Evolutionary conservation across 2,329 filamentous ascomycete species (phyloP).

Genomic region (Chalaropsis thielavioides): DNA sequence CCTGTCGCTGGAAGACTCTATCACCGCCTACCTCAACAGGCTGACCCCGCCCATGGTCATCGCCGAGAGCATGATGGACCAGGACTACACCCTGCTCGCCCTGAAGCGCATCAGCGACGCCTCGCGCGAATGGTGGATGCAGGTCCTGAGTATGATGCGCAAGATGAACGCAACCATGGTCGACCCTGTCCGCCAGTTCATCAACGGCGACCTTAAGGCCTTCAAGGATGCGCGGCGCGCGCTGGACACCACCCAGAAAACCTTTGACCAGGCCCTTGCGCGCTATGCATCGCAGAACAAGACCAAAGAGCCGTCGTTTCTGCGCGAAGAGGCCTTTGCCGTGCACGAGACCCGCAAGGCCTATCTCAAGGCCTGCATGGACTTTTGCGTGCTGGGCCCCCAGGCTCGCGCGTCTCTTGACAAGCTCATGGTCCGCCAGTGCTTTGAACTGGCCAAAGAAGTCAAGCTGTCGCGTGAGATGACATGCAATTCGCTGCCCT

Average conservation of each 20-base stretch:
- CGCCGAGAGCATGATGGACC: slow-evolving; percentile 76
- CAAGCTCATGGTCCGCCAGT: slow-evolving; percentile 70
- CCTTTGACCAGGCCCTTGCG: slow-evolving; percentile 66
- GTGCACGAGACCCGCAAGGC: slow-evolving; percentile 82
- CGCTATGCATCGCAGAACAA: slow-evolving; percentile 78
- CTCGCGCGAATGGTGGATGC: slow-evolving; percentile 74
- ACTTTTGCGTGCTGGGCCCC: slow-evolving; percentile 78
- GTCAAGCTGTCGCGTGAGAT: slow-evolving; percentile 59
- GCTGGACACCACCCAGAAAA: slow-evolving; percentile 68
- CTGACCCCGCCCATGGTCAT: slow-evolving; percentile 59
- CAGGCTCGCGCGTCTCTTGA: slow-evolving; percentile 75
- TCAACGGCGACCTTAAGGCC: slow-evolving; percentile 61
- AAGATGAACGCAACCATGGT: slow-evolving; percentile 62
- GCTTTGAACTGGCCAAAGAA: slow-evolving; percentile 77
- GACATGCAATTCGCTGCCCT: slow-evolving; percentile 49
- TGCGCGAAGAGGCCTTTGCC: slow-evolving; percentile 90
- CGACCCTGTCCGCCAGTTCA: slow-evolving; percentile 68
- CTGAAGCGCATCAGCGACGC: slow-evolving; percentile 75
- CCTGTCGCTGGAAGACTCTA: slow-evolving; percentile 59
- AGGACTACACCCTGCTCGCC: slow-evolving; percentile 84
- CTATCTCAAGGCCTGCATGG: slow-evolving; percentile 84
- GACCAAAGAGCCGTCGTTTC: slow-evolving; percentile 78
- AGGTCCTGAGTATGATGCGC: slow-evolving; percentile 57
- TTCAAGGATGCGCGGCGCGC: slow-evolving; percentile 73
- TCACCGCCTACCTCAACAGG: slow-evolving; percentile 62